Conservation (phyloP, 371 early-diverging fungal genomes). For the Lichtheimia corymbifera region DNA sequence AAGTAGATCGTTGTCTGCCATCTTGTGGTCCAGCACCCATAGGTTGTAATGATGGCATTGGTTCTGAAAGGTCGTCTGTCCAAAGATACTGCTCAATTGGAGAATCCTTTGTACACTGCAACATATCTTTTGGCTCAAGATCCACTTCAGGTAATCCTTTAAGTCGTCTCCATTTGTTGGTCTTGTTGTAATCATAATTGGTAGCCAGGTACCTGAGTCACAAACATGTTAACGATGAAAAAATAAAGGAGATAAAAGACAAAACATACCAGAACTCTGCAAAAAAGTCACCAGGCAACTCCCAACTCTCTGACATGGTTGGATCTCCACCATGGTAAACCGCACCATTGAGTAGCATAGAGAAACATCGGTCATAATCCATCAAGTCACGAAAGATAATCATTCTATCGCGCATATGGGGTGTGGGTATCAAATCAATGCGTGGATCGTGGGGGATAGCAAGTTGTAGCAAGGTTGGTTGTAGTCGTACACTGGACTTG, state of each 20-base stretch:
- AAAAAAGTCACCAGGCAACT: slow-evolving; percentile 58
- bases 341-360: slow-evolving; percentile 47
- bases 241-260: background rate
- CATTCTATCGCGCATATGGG: slow-evolving; percentile 62
- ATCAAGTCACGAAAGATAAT: slow-evolving; percentile 57
- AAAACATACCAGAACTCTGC: slow-evolving; percentile 45
- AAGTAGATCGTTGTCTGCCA: background rate
- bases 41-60: slow-evolving; percentile 18
- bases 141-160: slow-evolving; percentile 39
- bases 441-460: slow-evolving; percentile 62
- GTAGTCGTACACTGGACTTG: slow-evolving; percentile 25
- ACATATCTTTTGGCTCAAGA: slow-evolving; percentile 7
- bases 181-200: slow-evolving; percentile 34
- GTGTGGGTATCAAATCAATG: slow-evolving; percentile 60
- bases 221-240: background rate
- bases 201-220: slow-evolving; percentile 40
- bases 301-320: slow-evolving; percentile 58
- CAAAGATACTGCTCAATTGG: background rate
- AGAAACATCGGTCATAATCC: slow-evolving; percentile 60
- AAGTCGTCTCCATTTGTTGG: slow-evolving; percentile 40
- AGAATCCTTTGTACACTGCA: background rate
- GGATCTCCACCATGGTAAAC: slow-evolving; percentile 62
- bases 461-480: slow-evolving; percentile 42
- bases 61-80: slow-evolving; percentile 16
- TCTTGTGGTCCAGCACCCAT: slow-evolving; percentile 2